Conservation (phyloP, 495 filamentous ascomycete species). For the Bombardia bombarda region DNA sequence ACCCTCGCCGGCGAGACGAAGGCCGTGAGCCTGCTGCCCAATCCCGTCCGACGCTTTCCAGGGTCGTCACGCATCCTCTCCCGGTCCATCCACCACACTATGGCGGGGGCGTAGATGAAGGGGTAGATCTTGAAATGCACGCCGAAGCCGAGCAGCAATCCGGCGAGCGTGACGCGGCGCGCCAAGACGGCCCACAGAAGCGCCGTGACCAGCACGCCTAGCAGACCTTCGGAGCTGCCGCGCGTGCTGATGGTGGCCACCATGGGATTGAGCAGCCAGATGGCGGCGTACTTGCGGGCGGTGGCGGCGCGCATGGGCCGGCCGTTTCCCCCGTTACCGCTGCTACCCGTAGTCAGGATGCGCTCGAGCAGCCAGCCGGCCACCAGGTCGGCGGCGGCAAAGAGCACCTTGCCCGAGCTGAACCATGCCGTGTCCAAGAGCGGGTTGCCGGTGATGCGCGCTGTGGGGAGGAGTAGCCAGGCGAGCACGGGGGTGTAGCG, state of each 20-base stretch:
- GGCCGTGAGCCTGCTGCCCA: slow-evolving; percentile 18
- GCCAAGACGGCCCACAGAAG: slow-evolving; percentile 72
- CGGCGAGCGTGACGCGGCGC: slow-evolving; percentile 54
- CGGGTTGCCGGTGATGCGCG: slow-evolving; percentile 36
- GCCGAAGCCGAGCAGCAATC: slow-evolving; percentile 66
- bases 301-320: slow-evolving; percentile 21
- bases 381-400: slow-evolving; percentile 72
- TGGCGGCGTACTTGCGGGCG: slow-evolving; percentile 66
- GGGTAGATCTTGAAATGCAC: slow-evolving; percentile 99
- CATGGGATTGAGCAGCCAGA: slow-evolving; percentile 97
- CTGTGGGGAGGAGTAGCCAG: slow-evolving; percentile 80
- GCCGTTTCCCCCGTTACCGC: not conserved
- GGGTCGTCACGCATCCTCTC: slow-evolving; percentile 24
- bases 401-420: slow-evolving; percentile 81
- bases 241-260: slow-evolving; percentile 92
- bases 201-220: slow-evolving; percentile 74
- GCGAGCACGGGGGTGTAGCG: slow-evolving; percentile 92
- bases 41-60: not conserved
- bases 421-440: slow-evolving; percentile 49
- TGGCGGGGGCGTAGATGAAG: slow-evolving; percentile 82
- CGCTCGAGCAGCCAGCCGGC: slow-evolving; percentile 74
- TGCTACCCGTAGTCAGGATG: slow-evolving; percentile 21
- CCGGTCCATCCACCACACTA: slow-evolving; percentile 79
- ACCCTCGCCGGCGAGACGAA: slow-evolving; percentile 60
- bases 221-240: slow-evolving; percentile 84